phyloP scores from a whole-genome alignment of 192 early-diverging fungal genomes.

The Pilobolus umbonatus region DNA sequence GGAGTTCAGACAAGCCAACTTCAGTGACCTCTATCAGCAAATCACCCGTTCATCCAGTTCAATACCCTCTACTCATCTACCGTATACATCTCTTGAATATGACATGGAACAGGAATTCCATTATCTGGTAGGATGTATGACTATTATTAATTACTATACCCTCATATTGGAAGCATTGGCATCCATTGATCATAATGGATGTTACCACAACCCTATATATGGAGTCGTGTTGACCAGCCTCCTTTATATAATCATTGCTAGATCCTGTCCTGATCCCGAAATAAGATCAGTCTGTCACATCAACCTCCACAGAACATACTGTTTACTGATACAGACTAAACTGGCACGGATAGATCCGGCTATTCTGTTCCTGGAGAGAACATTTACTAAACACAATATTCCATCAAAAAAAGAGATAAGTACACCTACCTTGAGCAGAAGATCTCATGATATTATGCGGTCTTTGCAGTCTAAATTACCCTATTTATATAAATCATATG shows the following conservation, averaged over 20 bases:
- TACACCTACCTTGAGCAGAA: neutral
- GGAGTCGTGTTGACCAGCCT: constrained; percentile 1
- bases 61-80: neutral
- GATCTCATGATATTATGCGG: neutral
- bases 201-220: constrained; percentile 14
- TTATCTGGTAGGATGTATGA: constrained; percentile 12
- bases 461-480: neutral
- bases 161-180: constrained; percentile 12
- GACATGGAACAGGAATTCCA: too few relatives aligned
- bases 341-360: neutral
- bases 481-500: neutral
- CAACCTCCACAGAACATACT: constrained; percentile 12
- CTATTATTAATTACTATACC: constrained; percentile 12
- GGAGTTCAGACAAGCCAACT: neutral
- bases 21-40: constrained; percentile 14
- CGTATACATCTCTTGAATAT: neutral
- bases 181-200: constrained; percentile 9
- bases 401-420: neutral
- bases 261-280: neutral
- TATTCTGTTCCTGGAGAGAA: constrained; percentile 8
- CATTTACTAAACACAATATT: neutral
- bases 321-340: neutral
- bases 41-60: neutral
- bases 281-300: constrained; percentile 12
- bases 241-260: constrained; percentile 9